Percentiles rank a stretch among this genome's conserved stretches.
These are phyloP conservation scores for Celoporthe dispersa DNA, from an alignment of 2,329 filamentous ascomycete genomes.

Conservation along the genomic window DNA sequence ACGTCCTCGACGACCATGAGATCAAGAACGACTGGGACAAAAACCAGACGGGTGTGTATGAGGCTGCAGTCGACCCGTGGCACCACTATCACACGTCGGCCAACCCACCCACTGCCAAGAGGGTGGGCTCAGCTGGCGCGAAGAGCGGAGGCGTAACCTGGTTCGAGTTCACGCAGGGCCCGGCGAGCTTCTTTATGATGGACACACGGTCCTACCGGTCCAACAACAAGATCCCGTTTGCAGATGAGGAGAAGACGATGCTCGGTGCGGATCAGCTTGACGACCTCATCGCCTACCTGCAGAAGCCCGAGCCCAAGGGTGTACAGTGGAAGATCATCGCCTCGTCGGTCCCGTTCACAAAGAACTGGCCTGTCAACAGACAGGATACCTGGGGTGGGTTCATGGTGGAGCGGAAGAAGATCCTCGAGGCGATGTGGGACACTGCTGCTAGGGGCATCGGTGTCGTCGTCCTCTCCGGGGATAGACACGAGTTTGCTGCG, in stretches of 20 bases:
- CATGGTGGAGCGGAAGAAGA: slow-evolving; percentile 73
- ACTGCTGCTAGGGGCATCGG: slow-evolving; percentile 75
- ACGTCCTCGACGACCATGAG: slow-evolving; percentile 96
- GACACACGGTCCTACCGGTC: slow-evolving; percentile 90
- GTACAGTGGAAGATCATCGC: slow-evolving; percentile 94
- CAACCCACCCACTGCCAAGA: slow-evolving; percentile 75
- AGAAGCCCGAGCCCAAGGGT: slow-evolving; percentile 71
- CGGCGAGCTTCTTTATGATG: slow-evolving; percentile 91
- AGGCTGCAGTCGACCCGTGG: slow-evolving; percentile 81
- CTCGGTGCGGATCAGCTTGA: slow-evolving; percentile 78
- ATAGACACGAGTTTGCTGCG: slow-evolving; percentile 95
- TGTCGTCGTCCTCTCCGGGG: slow-evolving; percentile 84
- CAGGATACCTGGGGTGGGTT: slow-evolving; percentile 96
- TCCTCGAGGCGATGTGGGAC: slow-evolving; percentile 93
- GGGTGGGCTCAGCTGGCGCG: slow-evolving; percentile 46
- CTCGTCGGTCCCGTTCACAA: slow-evolving; percentile 91
- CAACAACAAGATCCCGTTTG: slow-evolving; percentile 62
- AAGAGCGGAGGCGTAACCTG: slow-evolving; percentile 70
- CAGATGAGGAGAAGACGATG: slow-evolving; percentile 78
- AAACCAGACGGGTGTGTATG: slow-evolving; percentile 80
- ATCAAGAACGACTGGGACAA: slow-evolving; percentile 92
- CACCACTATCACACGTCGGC: slow-evolving; percentile 81
- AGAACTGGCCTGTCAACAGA: slow-evolving; percentile 91
- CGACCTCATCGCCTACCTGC: slow-evolving; percentile 79
- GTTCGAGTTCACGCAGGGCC: slow-evolving; percentile 87